Evolutionary conservation across 2,329 filamentous ascomycete species (phyloP).

Genomic region (Paraphaeosphaeria sporulosa): DNA sequence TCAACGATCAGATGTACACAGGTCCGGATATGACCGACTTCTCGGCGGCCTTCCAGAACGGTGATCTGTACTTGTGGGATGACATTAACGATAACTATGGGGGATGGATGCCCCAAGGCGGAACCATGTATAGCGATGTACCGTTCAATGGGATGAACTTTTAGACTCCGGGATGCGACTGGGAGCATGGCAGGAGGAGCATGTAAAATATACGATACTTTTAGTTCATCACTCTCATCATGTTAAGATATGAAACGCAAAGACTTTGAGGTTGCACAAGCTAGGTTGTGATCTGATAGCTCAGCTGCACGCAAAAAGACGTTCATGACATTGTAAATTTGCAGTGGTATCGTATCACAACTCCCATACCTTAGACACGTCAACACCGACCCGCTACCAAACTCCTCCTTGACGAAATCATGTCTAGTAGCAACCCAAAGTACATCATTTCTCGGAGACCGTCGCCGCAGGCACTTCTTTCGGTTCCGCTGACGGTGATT

Average conservation of each 20-base stretch:
- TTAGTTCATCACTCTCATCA: constrained; percentile 2
- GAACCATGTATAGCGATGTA: constrained; percentile 32
- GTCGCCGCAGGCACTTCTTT: not conserved
- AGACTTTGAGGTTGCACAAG: not conserved
- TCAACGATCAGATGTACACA: constrained; percentile 13
- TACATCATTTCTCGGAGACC: not conserved
- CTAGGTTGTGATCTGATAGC: too few species aligned
- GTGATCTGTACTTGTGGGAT: constrained; percentile 48
- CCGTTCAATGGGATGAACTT: constrained; percentile 28
- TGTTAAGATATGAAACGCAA: not conserved
- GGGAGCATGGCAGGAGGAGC: too few species aligned
- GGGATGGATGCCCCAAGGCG: constrained; percentile 39
- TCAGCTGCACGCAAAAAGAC: too few species aligned
- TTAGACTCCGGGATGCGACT: not conserved
- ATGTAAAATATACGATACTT: not conserved
- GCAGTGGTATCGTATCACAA: not conserved
- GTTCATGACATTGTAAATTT: not conserved
- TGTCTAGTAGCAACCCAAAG: not conserved
- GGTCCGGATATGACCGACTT: constrained; percentile 43
- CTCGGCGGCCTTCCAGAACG: constrained; percentile 43
- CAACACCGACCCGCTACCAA: not conserved
- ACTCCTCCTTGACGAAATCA: not conserved
- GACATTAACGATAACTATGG: constrained; percentile 44
- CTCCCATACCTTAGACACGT: not conserved
- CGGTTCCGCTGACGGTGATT: not conserved